Base-by-base conservation (phyloP, 1,284 basidiomycete species). In the Meripilus lineatus region DNA sequence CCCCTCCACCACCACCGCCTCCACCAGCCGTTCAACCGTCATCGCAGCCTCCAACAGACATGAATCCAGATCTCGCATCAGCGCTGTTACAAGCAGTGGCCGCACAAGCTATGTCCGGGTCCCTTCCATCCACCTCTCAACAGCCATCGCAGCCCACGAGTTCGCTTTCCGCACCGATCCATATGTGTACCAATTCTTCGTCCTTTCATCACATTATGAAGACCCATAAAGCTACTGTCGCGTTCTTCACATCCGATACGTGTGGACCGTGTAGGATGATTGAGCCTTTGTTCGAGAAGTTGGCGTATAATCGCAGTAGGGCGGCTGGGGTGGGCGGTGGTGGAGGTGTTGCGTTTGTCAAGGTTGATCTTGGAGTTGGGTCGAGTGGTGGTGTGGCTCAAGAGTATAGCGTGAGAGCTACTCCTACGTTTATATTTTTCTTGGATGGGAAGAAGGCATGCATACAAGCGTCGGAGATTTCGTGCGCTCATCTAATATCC, bases 361-460 rank as follows among this genome's bases (percentile, higher is more conserved):
- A 89, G 65, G 76, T 93, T 30, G 90, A 93, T 66, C 65, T 91
- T 51, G 77, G 74, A 5, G 75, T 84, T 4, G 86, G 84, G 1
- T 64, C 79, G 61, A 82, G 81, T 0, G 58, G 68, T 6, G 65
- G 67, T 38, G 65, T 92, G 21, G 88, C 85, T 0, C 57, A 66
- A 0, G 70, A 84, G 55, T 87, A 78, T 66, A 69, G 75, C 3
- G 78, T 95, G 1, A 63, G 74, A n/a, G 89, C 75, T 0, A 93
- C 89, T 1, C 91, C 92, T 3, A 93, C 90, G 3, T 93, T 93
- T 61, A 69, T 87, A 41, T 91, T 89, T 66, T 93, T 91, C 68
- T 61, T 83, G 51, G 72, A 88, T 48, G 87, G 85, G 1, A 72
- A 77, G 50, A 88, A 89, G 76, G 85, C 84, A 36, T 38, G 67